Base-by-base conservation (phyloP, 1,284 basidiomycete species). In the Cryptococcus hybrid region DNA sequence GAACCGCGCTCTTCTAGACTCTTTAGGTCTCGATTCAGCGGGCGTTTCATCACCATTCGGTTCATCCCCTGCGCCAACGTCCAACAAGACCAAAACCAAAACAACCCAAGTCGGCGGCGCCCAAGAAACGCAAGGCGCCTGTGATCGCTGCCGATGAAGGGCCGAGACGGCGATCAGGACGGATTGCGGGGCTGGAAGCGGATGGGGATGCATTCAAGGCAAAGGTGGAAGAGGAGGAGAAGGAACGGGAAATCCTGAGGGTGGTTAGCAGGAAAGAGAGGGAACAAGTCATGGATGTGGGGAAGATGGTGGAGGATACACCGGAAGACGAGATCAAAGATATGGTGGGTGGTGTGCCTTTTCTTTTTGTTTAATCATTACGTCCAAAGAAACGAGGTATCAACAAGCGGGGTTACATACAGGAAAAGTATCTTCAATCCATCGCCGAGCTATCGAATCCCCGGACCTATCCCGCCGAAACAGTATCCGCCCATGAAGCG, bases 1-100 rank as follows among this genome's bases (percentile, higher is more conserved):
- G 57, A 80, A 80, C 62, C 66, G 71, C 42, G 65, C 62, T 3
- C 70, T 80, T 5, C 70, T 80, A 40, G 69, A 73, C n/a, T 67
- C 66, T n/a, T 66, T 80, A 18, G 76, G 77, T 3, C 63, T 80
- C 34, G 73, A 75, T 55, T 62, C 65, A n/a, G 47, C 9, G 50
- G 12, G 12, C 3, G 11, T 6, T 11, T 42, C 40, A 42, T 54
- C 15, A 47, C 34, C 42, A 11, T 18, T 36, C n/a, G 40, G n/a
- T 11, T 46, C 42, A 7, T 53, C 57, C 7, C 15, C 55, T 7
- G 51, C 57, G 1, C 56, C 59, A 0, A 40, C 57, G 12, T 45
- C 58, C 7, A 54, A 51, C 15, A 30, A 30, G 30, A 30, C 55
- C 13, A 35, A 39, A 47, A 45, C 49, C 43, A 2, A 63, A 59